Conservation (phyloP, 1,284 basidiomycete species). For the Irpex lacteus region DNA sequence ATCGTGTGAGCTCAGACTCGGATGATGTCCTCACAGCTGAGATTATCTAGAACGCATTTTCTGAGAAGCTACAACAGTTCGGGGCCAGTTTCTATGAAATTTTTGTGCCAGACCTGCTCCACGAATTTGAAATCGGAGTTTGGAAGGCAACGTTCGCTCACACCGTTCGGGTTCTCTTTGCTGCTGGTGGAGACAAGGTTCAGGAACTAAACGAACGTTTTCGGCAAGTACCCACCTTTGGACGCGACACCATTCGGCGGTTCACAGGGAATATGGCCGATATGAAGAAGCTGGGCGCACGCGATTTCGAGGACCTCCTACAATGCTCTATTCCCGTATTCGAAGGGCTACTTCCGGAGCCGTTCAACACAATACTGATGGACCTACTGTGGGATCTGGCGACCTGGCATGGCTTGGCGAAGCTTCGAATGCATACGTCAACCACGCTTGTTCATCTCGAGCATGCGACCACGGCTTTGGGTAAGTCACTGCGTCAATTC, state of each 20-base stretch:
- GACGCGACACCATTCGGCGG: constrained; percentile 20
- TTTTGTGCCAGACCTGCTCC: constrained; percentile 32
- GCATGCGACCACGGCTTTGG: constrained; percentile 17
- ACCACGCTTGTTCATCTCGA: constrained; percentile 20
- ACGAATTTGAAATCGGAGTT: constrained; percentile 35
- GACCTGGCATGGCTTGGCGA: constrained; percentile 28
- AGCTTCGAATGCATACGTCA: constrained; percentile 28
- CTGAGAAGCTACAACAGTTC: constrained; percentile 5
- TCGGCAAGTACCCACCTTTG: constrained; percentile 22
- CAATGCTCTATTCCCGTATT: constrained; percentile 30
- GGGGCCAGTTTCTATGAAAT: constrained; percentile 22
- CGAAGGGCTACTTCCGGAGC: constrained; percentile 25
- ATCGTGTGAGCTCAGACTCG: too few relatives aligned
- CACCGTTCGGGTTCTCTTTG: constrained; percentile 29
- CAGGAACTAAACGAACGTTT: constrained; percentile 18
- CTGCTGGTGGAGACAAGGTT: background rate
- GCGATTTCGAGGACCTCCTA: constrained; percentile 27
- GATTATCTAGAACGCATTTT: too few relatives aligned
- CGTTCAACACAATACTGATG: constrained; percentile 19
- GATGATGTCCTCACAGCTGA: too few relatives aligned
- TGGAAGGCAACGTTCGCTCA: constrained; percentile 36
- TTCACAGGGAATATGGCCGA: constrained; percentile 22
- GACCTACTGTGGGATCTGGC: constrained; percentile 23
- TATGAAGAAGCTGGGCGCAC: constrained; percentile 28
- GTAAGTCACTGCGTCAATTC: constrained; percentile 17